phyloP scores from a whole-genome alignment of 2,329 filamentous ascomycete species.

The Botrytis byssoidea region DNA sequence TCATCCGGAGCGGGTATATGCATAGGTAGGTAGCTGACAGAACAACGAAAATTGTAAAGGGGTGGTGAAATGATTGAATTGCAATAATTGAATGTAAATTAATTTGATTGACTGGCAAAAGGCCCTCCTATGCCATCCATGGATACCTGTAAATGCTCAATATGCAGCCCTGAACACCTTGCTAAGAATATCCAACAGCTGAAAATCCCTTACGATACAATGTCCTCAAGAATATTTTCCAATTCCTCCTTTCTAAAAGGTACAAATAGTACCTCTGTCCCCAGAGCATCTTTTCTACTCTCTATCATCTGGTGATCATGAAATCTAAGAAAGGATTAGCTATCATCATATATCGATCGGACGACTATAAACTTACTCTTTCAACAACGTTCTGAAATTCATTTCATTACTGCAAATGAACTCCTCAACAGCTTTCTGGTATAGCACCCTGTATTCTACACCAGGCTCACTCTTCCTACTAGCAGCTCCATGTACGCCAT shows the following conservation, averaged over 20 bases:
- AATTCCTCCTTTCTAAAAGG: slow-evolving; percentile 87
- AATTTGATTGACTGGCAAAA: neutral
- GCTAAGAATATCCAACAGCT: slow-evolving; percentile 20
- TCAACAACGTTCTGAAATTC: slow-evolving; percentile 88
- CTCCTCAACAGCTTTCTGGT: slow-evolving; percentile 93
- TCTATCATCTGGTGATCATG: slow-evolving; percentile 98
- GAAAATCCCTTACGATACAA: slow-evolving; percentile 32
- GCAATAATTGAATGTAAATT: neutral
- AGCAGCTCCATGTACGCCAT: slow-evolving; percentile 33
- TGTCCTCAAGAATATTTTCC: slow-evolving; percentile 82
- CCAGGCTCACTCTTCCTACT: slow-evolving; percentile 48
- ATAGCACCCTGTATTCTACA: slow-evolving; percentile 86
- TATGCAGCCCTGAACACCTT: slow-evolving; percentile 17
- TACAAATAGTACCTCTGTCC: slow-evolving; percentile 80
- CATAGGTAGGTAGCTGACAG: neutral
- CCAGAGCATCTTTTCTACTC: slow-evolving; percentile 78
- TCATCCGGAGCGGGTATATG: neutral
- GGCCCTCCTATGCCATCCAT: neutral
- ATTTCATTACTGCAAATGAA: slow-evolving; percentile 97
- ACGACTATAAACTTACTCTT: slow-evolving; percentile 62
- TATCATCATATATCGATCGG: slow-evolving; percentile 32
- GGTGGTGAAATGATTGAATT: neutral
- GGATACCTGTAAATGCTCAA: slow-evolving; percentile 1
- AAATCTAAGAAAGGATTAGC: slow-evolving; percentile 54
- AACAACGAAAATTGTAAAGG: neutral